Conservation (phyloP, 495 filamentous ascomycete genomes). For the Hypoxylon perforatum region DNA sequence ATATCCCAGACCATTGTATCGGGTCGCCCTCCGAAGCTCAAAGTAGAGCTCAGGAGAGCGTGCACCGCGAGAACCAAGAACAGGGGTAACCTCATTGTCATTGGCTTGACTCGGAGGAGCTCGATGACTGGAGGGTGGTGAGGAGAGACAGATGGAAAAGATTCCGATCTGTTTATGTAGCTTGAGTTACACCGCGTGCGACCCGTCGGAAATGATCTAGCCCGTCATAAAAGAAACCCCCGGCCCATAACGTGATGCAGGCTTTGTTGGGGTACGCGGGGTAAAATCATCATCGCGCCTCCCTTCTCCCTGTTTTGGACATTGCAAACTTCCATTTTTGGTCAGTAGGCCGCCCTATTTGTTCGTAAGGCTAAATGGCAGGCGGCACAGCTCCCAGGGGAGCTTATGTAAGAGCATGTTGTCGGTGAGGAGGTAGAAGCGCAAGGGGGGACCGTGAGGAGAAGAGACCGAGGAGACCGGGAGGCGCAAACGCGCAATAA, state of each 20-base stretch:
- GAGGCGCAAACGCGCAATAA: too few species aligned
- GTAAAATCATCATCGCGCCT: conserved; percentile 24
- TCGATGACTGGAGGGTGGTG: background rate
- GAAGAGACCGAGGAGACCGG: too few species aligned
- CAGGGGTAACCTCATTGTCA: conserved; percentile 30
- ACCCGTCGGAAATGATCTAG: conserved; percentile 9
- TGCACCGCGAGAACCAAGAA: conserved; percentile 20
- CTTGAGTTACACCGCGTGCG: conserved; percentile 9
- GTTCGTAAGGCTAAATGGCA: conserved; percentile 4
- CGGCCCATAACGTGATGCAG: conserved; percentile 17
- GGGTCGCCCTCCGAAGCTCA: conserved; percentile 22
- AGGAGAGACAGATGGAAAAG: conserved; percentile 3
- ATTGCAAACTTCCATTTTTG: conserved; percentile 24
- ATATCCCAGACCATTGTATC: conserved; percentile 31
- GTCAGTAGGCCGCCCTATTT: conserved; percentile 4
- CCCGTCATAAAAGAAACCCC: conserved; percentile 25
- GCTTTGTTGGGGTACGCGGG: conserved; percentile 37
- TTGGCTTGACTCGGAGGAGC: background rate
- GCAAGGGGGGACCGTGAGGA: too few species aligned
- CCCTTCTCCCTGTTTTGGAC: conserved; percentile 16
- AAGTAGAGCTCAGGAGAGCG: conserved; percentile 31
- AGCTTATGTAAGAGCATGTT: conserved; percentile 3
- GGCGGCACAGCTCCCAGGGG: conserved; percentile 13
- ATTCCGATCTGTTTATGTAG: conserved; percentile 18
- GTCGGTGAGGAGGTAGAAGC: conserved; percentile 14